Percentiles rank a stretch among this genome's conserved stretches.
Evolutionary conservation across 345 rosid genomes (phyloP).

Genomic region (Carallia brachiata): DNA sequence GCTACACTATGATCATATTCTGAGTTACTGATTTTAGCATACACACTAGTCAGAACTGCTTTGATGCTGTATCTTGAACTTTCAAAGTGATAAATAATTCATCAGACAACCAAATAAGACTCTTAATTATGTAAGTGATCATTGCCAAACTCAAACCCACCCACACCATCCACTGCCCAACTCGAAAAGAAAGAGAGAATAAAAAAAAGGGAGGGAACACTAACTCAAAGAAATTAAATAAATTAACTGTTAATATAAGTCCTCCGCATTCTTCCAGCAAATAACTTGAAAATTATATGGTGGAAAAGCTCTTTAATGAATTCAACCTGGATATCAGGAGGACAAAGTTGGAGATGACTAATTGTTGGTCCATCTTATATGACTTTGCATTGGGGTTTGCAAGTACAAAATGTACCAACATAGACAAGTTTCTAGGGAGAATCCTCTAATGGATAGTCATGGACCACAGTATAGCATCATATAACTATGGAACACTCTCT

Average conservation of each 20-base stretch:
- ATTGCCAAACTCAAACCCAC: neutral
- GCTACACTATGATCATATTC: neutral
- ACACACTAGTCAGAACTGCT: no score
- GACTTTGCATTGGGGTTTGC: constrained; percentile 1
- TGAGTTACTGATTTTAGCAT: no score
- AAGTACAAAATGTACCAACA: neutral
- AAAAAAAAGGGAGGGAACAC: neutral
- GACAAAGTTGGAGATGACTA: neutral
- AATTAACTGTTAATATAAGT: neutral
- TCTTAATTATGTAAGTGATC: neutral
- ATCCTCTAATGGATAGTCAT: constrained; percentile 1
- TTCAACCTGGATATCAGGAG: neutral
- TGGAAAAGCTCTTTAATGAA: neutral
- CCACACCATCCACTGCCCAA: neutral
- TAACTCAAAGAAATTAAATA: neutral
- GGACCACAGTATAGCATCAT: neutral
- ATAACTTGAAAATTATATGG: neutral
- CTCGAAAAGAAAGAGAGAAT: neutral
- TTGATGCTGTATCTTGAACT: no score
- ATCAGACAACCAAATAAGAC: neutral
- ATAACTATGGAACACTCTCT: neutral
- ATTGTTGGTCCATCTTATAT: neutral
- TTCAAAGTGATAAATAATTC: no score
- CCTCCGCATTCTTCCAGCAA: no score
- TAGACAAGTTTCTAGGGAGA: neutral